Base-by-base conservation (phyloP, 2,329 filamentous ascomycete species). In the Diplodia scrobiculata region DNA sequence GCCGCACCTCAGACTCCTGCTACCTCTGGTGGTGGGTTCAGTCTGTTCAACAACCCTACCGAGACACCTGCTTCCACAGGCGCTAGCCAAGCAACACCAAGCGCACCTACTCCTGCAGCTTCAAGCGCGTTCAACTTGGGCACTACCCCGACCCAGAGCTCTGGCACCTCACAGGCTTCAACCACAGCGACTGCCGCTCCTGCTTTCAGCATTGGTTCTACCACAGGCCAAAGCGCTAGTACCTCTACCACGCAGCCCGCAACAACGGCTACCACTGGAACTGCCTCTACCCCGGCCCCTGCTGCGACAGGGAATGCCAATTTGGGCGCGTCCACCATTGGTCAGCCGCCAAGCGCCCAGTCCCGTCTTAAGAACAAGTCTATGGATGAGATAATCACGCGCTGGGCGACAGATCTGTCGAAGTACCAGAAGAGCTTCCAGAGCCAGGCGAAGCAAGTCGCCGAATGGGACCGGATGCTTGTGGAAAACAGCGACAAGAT, bases 341-440 rank as follows among this genome's bases (percentile, higher is more conserved):
- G 93, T 0, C 92, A 93, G 1, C 82, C 89, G 2, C 94, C 95
- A 17, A 89, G 92, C 66, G 80, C 83, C 1, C 87, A 96, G 73
- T 95, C 94, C 3, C 89, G 95, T 32, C 83, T 99, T 45, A 97
- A 97, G 83, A 97, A 97, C 79, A 98, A 97, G 81, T 97, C 94
- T 0, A 97, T 99, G 91, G 95, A 99, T 74, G 95, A 99, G 76
- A 97, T 99, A 69, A 92, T 99, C 70, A 97, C 92, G 3, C 88
- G 92, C 36, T 99, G 95, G 95, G 95, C 95, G 1, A 92, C 92
- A 0, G 95, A 98, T 74, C 83, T 99, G 59, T 90, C 92, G 63
- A 96, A 96, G 74, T 97, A 99, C 75, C 94, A 98, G 74, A 96
- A 97, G 77, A 92, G 96, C 67, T 99, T 98, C 81, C 92, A 96